Conservation (phyloP, 2,329 filamentous ascomycete species). For the Zalaria obscura region DNA sequence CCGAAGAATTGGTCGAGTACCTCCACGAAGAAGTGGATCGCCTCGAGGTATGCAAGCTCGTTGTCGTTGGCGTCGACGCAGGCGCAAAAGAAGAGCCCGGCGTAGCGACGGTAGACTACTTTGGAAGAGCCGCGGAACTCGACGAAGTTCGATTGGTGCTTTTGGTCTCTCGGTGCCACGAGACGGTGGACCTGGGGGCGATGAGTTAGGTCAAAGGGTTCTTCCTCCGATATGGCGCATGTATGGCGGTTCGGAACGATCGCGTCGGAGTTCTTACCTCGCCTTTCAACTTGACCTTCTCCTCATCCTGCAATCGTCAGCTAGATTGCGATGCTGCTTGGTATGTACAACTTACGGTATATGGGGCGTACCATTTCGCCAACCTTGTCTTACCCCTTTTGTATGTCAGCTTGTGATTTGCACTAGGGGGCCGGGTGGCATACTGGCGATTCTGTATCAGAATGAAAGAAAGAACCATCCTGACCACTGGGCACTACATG, state of each 20-base stretch:
- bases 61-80: conserved; percentile 99
- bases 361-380: conserved; percentile 98
- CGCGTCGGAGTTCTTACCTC: conserved; percentile 44
- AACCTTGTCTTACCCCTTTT: conserved; percentile 89
- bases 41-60: conserved; percentile 90
- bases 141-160: conserved; percentile 99
- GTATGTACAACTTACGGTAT: conserved; percentile 46
- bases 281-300: conserved; percentile 98
- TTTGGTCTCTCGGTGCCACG: conserved; percentile 93
- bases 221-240: conserved; percentile 2
- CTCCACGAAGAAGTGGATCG: conserved; percentile 98
- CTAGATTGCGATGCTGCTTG: neutral
- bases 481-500: conserved; percentile 6
- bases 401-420: neutral
- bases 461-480: conserved; percentile 67
- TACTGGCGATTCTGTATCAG: conserved; percentile 83
- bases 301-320: conserved; percentile 54
- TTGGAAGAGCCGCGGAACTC: conserved; percentile 79
- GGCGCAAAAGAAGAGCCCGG: conserved; percentile 96
- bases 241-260: conserved; percentile 3
- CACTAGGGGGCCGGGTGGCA: conserved; percentile 6
- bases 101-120: conserved; percentile 94
- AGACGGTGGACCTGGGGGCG: conserved; percentile 73
- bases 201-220: conserved; percentile 1
- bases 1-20: conserved; percentile 97